Conservation (phyloP, 1,139 yeast species). For the Casaregolazyma lundiana region DNA sequence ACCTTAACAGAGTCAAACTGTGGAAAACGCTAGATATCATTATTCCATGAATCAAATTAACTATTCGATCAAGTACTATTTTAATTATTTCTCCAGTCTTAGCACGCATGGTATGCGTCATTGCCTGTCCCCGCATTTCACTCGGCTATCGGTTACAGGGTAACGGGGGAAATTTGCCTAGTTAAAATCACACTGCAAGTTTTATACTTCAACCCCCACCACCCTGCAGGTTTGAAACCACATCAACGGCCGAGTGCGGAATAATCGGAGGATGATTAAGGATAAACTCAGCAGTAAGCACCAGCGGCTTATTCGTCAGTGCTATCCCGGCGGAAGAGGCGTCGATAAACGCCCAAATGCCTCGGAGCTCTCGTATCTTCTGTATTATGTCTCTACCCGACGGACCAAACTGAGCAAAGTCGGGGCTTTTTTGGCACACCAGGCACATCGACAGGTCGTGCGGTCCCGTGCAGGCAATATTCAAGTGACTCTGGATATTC, state of each 20-base stretch:
- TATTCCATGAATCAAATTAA: no score
- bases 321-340: constrained; percentile 87
- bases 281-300: constrained; percentile 55
- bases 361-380: constrained; percentile 79
- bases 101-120: no score
- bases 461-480: constrained; percentile 71
- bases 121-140: neutral
- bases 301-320: constrained; percentile 81
- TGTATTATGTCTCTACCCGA: constrained; percentile 90
- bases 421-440: constrained; percentile 60
- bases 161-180: no score
- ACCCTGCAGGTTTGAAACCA: neutral
- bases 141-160: neutral
- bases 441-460: constrained; percentile 58
- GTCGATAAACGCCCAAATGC: constrained; percentile 87
- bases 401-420: constrained; percentile 86
- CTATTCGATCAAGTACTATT: no score
- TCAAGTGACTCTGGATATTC: constrained; percentile 71
- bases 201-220: neutral
- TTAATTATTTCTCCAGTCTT: no score
- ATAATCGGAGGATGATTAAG: constrained; percentile 11
- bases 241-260: neutral
- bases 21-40: no score
- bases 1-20: no score
- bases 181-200: neutral